Evolutionary conservation across 2,329 filamentous ascomycete genomes (phyloP), one percentile per base, ranked within the genome.

Genomic region (Ophiostoma triangulosporum): DNA sequence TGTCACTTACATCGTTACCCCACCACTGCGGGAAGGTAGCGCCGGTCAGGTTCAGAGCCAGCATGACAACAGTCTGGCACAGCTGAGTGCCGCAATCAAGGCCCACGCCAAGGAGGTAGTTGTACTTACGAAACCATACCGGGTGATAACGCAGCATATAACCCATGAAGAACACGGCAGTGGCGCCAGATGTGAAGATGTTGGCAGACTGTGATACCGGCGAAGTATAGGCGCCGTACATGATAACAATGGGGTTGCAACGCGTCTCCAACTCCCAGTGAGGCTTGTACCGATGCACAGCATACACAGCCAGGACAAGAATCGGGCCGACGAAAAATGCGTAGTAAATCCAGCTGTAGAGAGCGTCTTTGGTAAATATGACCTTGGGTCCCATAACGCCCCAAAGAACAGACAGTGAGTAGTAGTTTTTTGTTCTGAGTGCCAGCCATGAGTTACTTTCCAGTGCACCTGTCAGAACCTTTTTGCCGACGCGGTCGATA

Each of bases 81-180:
- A 66, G 51, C 54, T 66, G 62, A 0, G 60, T 60, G 15, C 64
- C 63, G 43, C 63, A 63, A 53, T 70, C 68, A 6, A 70, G 63
- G 1, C 68, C 68, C 3, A 66, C 65, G 3, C 68, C 66, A 5
- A 70, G 60, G n/a, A 71, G 62, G 56, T 70, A 70, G 57, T 70
- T 70, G 57, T 70, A 70, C 59, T 70, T 70, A 6, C 65, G 62
- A 64, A 69, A 71, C 68, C 68, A 71, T 20, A 59, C 61, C 1
- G 60, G 60, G 27, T 61, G 62, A 52, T 64, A 65, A 1, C 62
- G 54, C 8, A 61, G 58, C 35, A 63, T 54, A 46, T 64, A 64
- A 1, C 63, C 64, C 64, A 64, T 65, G 53, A 65, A 66, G 26
- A 64, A 60, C 2, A 60, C 12, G 5, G 63, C 58, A 14, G 64